These are phyloP conservation scores for Coemansia sp. DNA, from an alignment of 192 early-diverging fungal species.

Conservation along the genomic window DNA sequence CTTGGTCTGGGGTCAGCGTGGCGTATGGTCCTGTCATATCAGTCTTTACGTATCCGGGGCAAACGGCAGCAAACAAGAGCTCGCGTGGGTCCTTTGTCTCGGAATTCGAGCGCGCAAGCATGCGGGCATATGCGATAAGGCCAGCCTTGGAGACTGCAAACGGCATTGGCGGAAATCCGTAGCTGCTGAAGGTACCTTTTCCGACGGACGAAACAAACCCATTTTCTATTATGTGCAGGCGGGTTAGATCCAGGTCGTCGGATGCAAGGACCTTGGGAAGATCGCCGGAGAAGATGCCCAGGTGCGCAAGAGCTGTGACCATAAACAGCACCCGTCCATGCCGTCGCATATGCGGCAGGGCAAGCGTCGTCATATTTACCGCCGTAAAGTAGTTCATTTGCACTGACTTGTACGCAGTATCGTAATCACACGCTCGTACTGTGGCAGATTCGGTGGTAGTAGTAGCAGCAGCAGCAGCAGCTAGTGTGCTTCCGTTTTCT, in stretches of 20 bases:
- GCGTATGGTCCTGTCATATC: conserved; percentile 51
- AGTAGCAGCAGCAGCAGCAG: background rate
- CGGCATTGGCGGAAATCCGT: conserved; percentile 55
- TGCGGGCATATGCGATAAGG: conserved; percentile 46
- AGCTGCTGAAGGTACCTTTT: conserved; percentile 36
- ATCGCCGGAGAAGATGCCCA: conserved; percentile 56
- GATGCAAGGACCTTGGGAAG: conserved; percentile 45
- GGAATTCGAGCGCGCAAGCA: conserved; percentile 33
- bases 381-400: conserved; percentile 51
- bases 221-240: conserved; percentile 51
- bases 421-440: conserved; percentile 34
- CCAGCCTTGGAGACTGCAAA: conserved; percentile 55
- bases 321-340: conserved; percentile 41
- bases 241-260: conserved; percentile 31
- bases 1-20: conserved; percentile 45
- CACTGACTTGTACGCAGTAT: conserved; percentile 31
- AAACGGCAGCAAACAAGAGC: conserved; percentile 51
- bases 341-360: conserved; percentile 41
- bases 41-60: conserved; percentile 49
- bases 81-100: conserved; percentile 17
- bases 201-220: conserved; percentile 51
- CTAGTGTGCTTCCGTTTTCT: background rate
- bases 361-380: conserved; percentile 30
- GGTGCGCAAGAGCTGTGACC: conserved; percentile 49
- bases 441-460: background rate